phyloP scores from a whole-genome alignment of 2,329 filamentous ascomycete genomes.

The Ophiocordyceps australis region DNA sequence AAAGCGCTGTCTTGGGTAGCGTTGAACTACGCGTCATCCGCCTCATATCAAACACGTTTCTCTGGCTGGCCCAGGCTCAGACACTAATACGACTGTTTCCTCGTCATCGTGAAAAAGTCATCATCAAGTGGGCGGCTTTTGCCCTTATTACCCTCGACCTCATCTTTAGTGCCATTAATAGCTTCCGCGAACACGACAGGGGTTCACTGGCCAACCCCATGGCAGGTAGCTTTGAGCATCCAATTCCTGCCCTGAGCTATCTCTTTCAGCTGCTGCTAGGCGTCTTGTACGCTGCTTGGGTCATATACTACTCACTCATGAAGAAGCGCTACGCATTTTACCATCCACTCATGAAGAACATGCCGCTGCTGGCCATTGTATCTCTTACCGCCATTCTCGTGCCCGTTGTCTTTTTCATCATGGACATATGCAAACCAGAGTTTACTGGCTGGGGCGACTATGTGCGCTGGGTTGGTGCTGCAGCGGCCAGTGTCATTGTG shows the following conservation, averaged over 20 bases:
- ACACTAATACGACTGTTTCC: constrained; percentile 91
- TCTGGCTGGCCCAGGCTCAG: constrained; percentile 95
- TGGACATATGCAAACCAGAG: constrained; percentile 72
- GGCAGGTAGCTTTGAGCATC: constrained; percentile 67
- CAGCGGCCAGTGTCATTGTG: constrained; percentile 86
- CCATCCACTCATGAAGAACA: constrained; percentile 79
- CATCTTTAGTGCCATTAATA: constrained; percentile 81
- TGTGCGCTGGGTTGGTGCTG: constrained; percentile 88
- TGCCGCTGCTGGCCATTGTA: constrained; percentile 60
- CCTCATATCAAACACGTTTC: constrained; percentile 85
- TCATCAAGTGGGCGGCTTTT: constrained; percentile 98
- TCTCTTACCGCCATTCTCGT: constrained; percentile 72
- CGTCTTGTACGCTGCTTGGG: constrained; percentile 80
- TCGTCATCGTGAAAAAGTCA: constrained; percentile 88
- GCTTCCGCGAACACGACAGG: constrained; percentile 38
- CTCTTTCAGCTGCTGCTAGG: constrained; percentile 78
- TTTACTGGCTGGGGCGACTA: constrained; percentile 91
- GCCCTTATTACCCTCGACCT: constrained; percentile 81
- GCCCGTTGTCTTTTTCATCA: constrained; percentile 81
- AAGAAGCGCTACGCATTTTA: constrained; percentile 86
- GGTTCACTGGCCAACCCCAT: constrained; percentile 35
- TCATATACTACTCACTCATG: constrained; percentile 82
- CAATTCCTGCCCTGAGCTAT: constrained; percentile 80
- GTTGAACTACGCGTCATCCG: constrained; percentile 78
- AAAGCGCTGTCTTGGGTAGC: constrained; percentile 64